phyloP scores from a whole-genome alignment of 1,139 yeast genomes.

The Saccharomycopsis hybrid region DNA sequence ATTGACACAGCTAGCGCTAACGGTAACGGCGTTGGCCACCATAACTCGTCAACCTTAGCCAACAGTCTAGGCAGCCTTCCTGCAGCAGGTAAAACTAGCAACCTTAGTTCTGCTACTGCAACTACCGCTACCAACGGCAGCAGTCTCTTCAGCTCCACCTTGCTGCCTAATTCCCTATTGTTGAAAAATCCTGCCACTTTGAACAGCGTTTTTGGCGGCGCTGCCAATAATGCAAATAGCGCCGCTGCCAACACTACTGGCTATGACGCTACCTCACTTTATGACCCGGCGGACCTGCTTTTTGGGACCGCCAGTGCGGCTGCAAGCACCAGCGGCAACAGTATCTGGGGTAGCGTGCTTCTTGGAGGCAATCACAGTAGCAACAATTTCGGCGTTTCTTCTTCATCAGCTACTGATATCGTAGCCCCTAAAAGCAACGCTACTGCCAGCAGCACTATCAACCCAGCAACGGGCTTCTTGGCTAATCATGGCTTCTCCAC shows the following conservation, averaged over 20 bases:
- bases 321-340: neutral
- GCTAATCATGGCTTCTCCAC: neutral
- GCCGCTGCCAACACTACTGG: neutral
- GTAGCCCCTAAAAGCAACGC: neutral
- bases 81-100: neutral
- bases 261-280: neutral
- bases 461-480: neutral
- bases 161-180: neutral
- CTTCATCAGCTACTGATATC: neutral
- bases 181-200: slow-evolving; percentile 1
- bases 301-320: neutral
- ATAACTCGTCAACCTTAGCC: neutral
- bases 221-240: neutral
- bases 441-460: neutral
- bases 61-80: neutral
- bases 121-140: neutral
- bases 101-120: neutral
- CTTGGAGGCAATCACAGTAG: too few relatives aligned
- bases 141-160: neutral
- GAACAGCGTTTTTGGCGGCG: neutral
- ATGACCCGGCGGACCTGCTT: neutral
- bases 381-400: neutral
- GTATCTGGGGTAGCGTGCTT: neutral
- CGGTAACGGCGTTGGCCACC: too few relatives aligned
- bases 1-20: neutral